These are phyloP conservation scores for Suillus occidentalis DNA, from an alignment of 768 basidiomycete genomes.

Conservation along the genomic window DNA sequence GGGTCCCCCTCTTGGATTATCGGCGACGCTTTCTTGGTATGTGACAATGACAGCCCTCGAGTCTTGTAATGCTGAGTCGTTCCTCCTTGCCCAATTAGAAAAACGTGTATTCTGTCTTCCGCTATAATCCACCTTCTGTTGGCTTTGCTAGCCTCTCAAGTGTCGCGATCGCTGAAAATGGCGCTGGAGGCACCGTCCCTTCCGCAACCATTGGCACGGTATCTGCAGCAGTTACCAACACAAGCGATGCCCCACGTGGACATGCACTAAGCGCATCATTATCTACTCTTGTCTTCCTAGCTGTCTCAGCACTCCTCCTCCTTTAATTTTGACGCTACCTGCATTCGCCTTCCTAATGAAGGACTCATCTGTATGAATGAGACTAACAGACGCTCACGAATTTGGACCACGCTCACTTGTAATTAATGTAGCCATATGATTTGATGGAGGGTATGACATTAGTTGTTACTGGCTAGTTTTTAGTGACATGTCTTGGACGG, in stretches of 20 bases:
- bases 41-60: conserved; percentile 2
- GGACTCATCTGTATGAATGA: background rate
- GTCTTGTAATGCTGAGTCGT: background rate
- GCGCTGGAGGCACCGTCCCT: conserved; percentile 41
- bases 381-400: background rate
- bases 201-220: conserved; percentile 57
- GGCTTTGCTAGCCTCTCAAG: conserved; percentile 50
- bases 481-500: background rate
- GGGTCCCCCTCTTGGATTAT: conserved; percentile 47
- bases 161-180: conserved; percentile 25
- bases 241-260: conserved; percentile 8
- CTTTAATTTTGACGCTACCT: background rate
- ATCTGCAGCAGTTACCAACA: conserved; percentile 43
- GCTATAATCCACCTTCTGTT: conserved; percentile 47
- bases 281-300: background rate
- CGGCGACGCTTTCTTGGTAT: conserved; percentile 48
- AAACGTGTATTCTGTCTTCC: conserved; percentile 59
- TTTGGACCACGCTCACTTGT: background rate
- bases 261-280: conserved; percentile 1
- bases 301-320: background rate
- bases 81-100: conserved; percentile 31
- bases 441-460: background rate
- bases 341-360: background rate
- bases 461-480: background rate
- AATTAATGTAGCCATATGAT: background rate